These are phyloP conservation scores for Corinectria fuckeliana DNA, from an alignment of 2,329 filamentous ascomycete species.

Conservation along the genomic window DNA sequence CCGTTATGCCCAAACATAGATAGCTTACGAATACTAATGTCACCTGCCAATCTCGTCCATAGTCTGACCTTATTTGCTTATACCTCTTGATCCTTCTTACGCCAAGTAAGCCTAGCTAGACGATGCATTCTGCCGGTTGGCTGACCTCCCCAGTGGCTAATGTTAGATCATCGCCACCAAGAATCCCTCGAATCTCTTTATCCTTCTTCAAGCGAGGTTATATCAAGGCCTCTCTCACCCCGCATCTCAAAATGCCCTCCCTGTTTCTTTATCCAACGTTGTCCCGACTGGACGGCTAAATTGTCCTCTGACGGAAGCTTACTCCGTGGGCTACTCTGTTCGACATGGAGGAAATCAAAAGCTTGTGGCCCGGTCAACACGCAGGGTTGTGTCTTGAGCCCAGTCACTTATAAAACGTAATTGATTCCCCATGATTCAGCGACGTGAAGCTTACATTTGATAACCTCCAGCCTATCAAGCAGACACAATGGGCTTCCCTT, in stretches of 20 bases:
- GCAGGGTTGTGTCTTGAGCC: background rate
- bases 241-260: background rate
- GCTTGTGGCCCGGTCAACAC: background rate
- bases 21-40: background rate
- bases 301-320: background rate
- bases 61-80: background rate
- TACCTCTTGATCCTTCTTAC: background rate
- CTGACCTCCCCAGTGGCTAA: background rate
- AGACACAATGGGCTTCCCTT: slow-evolving; percentile 2
- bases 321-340: background rate
- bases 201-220: background rate
- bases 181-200: background rate
- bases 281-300: slow-evolving; percentile 9
- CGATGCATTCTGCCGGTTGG: background rate
- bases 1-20: no score
- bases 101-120: background rate
- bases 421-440: background rate
- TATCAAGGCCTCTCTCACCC: background rate
- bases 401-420: background rate
- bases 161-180: background rate
- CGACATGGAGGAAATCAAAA: background rate
- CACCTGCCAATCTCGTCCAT: background rate
- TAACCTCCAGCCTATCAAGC: background rate
- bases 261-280: background rate
- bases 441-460: background rate